These are phyloP conservation scores for Firmiana major DNA, from an alignment of 345 rosid genomes.

Conservation along the genomic window DNA sequence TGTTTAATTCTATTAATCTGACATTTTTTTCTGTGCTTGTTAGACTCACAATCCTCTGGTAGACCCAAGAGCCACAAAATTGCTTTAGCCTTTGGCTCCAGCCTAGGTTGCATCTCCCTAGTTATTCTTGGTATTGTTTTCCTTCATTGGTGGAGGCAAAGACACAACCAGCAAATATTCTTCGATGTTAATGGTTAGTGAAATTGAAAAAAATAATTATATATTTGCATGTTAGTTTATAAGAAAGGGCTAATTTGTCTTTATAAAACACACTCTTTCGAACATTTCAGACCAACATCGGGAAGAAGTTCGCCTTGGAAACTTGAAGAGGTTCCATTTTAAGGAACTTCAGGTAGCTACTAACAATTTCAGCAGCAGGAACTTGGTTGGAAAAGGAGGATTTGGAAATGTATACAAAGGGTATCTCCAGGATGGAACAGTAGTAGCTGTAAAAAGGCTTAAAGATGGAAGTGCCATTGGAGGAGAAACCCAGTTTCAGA, in stretches of 20 bases:
- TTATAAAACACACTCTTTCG: background rate
- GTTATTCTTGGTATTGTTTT: slow-evolving; percentile 59
- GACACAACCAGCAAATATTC: slow-evolving; percentile 79
- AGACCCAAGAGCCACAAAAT: slow-evolving; percentile 50
- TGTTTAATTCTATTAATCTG: too few relatives aligned
- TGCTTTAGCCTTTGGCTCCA: slow-evolving; percentile 65
- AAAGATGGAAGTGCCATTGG: slow-evolving; percentile 65
- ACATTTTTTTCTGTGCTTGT: background rate
- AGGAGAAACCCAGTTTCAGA: slow-evolving; percentile 85
- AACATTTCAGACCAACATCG: slow-evolving; percentile 52
- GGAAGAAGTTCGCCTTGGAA: slow-evolving; percentile 75
- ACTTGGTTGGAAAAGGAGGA: slow-evolving; percentile 85
- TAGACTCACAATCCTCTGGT: slow-evolving; percentile 48
- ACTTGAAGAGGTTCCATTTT: slow-evolving; percentile 78
- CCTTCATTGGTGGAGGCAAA: slow-evolving; percentile 76
- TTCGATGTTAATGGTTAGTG: slow-evolving; percentile 76
- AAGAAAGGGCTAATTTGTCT: background rate
- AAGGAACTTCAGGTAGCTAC: slow-evolving; percentile 86
- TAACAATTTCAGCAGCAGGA: slow-evolving; percentile 83
- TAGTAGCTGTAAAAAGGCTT: slow-evolving; percentile 81
- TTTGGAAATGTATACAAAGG: slow-evolving; percentile 95
- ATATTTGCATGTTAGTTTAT: background rate
- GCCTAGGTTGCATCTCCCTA: slow-evolving; percentile 62
- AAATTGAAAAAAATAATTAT: background rate
- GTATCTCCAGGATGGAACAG: slow-evolving; percentile 64